Percentiles rank a stretch among this genome's conserved stretches.
These are phyloP conservation scores for Axilococcus clingmanii DNA, from an alignment of 139 green algal species.

Conservation along the genomic window DNA sequence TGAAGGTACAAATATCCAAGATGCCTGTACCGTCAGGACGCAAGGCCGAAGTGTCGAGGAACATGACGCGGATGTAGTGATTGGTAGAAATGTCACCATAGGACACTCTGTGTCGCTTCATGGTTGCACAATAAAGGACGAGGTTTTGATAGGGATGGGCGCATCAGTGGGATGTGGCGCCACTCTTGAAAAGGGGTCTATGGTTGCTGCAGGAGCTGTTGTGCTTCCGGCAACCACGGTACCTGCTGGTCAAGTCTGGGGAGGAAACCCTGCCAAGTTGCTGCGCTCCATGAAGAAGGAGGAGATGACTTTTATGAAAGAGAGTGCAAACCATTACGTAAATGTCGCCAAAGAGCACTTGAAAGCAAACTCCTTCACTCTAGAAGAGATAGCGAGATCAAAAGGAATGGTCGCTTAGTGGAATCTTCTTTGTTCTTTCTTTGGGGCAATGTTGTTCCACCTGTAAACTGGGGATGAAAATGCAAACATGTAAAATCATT, in stretches of 20 bases:
- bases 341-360: constrained; percentile 35
- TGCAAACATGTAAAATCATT: no score
- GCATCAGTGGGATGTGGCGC: constrained; percentile 73
- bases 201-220: constrained; percentile 85
- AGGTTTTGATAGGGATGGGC: constrained; percentile 88
- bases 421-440: not conserved
- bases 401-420: constrained; percentile 12
- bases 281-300: constrained; percentile 74
- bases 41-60: constrained; percentile 2
- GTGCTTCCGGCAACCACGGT: constrained; percentile 62
- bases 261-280: constrained; percentile 69
- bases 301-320: constrained; percentile 67
- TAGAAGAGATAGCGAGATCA: constrained; percentile 18
- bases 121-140: constrained; percentile 82
- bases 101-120: constrained; percentile 73
- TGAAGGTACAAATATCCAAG: constrained; percentile 86
- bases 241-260: constrained; percentile 54
- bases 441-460: no score
- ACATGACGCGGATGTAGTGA: constrained; percentile 32
- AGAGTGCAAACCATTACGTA: constrained; percentile 48
- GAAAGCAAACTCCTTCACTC: constrained; percentile 3
- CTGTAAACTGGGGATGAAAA: no score
- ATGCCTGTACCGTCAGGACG: constrained; percentile 68
- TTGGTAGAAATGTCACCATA: constrained; percentile 85
- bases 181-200: constrained; percentile 53